phyloP scores from a whole-genome alignment of 257 asterid species.

The Leptodermis oblonga region DNA sequence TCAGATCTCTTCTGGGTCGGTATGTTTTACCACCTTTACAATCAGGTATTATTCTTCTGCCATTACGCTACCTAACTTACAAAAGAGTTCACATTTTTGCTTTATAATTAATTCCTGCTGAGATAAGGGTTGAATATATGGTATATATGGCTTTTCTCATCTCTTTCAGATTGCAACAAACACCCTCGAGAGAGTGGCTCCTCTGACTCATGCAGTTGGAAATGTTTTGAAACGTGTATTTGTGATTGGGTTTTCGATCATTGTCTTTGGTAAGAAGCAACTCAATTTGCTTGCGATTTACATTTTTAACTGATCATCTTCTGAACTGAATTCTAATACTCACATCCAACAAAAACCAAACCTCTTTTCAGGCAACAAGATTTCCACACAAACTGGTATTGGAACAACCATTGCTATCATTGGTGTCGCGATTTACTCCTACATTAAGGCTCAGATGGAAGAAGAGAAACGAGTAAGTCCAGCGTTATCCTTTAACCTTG shows the following conservation, averaged over 20 bases:
- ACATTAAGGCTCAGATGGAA: conserved; percentile 91
- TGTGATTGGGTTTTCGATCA: conserved; percentile 94
- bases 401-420: conserved; percentile 90
- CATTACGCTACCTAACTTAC: neutral
- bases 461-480: conserved; percentile 95
- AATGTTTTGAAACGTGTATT: conserved; percentile 98
- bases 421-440: conserved; percentile 95
- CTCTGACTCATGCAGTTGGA: conserved; percentile 97
- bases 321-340: conserved; percentile 1
- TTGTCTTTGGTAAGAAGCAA: conserved; percentile 66
- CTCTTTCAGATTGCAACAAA: conserved; percentile 79
- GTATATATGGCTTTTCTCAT: neutral
- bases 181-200: conserved; percentile 99
- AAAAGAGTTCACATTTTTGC: neutral
- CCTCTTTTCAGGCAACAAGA: conserved; percentile 82
- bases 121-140: neutral
- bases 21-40: conserved; percentile 98
- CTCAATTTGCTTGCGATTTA: neutral
- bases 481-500: neutral
- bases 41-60: conserved; percentile 68
- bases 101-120: neutral
- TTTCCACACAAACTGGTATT: conserved; percentile 89
- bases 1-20: conserved; percentile 98
- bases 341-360: conserved; percentile 2
- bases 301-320: neutral